Evolutionary conservation across 2,329 filamentous ascomycete genomes (phyloP).

Genomic region (Colletotrichum truncatum): DNA sequence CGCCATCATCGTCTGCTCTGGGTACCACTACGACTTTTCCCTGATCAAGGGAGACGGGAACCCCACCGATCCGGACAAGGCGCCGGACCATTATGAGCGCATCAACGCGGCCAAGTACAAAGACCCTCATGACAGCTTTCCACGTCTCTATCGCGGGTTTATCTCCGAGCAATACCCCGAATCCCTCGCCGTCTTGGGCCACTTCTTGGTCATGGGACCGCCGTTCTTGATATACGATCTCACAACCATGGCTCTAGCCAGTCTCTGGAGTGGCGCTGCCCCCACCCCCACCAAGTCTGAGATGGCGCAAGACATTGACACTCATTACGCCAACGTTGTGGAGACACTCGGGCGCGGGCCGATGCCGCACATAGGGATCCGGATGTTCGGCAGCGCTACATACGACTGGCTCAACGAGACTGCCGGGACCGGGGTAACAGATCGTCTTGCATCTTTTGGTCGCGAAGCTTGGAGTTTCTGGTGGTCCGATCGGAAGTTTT

Average conservation of each 20-base stretch:
- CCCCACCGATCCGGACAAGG: conserved; percentile 36
- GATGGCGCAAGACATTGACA: conserved; percentile 39
- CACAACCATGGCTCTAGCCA: conserved; percentile 40
- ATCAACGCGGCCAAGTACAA: conserved; percentile 35
- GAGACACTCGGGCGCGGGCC: conserved; percentile 35
- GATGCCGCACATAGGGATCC: conserved; percentile 36
- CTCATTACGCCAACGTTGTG: conserved; percentile 36
- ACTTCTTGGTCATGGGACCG: conserved; percentile 36
- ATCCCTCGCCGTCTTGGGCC: conserved; percentile 41
- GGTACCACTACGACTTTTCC: conserved; percentile 42
- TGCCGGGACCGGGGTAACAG: conserved; percentile 51
- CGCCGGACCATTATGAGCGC: conserved; percentile 36
- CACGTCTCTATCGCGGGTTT: conserved; percentile 41
- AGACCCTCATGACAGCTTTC: conserved; percentile 34
- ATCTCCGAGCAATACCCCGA: conserved; percentile 43
- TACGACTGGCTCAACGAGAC: conserved; percentile 49
- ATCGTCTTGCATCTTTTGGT: conserved; percentile 48
- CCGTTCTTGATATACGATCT: conserved; percentile 40
- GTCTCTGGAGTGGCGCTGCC: conserved; percentile 38
- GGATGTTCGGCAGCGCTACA: conserved; percentile 33
- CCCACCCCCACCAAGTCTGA: conserved; percentile 33
- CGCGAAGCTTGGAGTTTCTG: conserved; percentile 53
- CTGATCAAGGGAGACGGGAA: conserved; percentile 38
- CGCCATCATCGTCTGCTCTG: conserved; percentile 43
- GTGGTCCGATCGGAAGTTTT: conserved; percentile 50